phyloP scores from a whole-genome alignment of 2,329 filamentous ascomycete species.

The Cladophialophora yegresii region DNA sequence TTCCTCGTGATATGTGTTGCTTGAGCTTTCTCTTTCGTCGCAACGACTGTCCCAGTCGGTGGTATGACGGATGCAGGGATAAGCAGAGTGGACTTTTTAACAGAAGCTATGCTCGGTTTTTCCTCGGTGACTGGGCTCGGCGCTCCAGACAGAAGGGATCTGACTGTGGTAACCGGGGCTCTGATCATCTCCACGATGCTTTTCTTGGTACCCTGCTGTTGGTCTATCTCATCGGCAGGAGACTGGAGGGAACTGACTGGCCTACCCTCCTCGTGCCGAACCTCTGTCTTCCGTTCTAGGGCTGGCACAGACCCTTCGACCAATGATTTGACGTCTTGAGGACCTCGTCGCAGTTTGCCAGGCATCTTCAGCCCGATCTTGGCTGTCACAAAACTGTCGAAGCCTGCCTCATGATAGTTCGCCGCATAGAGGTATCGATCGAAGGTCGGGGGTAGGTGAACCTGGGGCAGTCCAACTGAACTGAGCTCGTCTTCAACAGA shows the following conservation, averaged over 20 bases:
- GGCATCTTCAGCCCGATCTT: slow-evolving; percentile 60
- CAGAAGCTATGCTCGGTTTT: slow-evolving; percentile 1
- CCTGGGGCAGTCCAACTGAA: slow-evolving; percentile 40
- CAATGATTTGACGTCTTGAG: slow-evolving; percentile 36
- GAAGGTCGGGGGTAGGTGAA: slow-evolving; percentile 43
- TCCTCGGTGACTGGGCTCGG: slow-evolving; percentile 3
- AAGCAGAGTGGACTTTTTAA: not conserved
- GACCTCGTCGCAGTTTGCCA: slow-evolving; percentile 39
- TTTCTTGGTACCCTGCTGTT: slow-evolving; percentile 10
- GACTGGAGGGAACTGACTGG: not conserved
- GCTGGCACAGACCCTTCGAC: slow-evolving; percentile 4
- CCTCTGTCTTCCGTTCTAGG: not conserved
- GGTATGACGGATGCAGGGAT: not conserved
- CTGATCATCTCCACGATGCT: slow-evolving; percentile 22
- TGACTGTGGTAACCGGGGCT: slow-evolving; percentile 18
- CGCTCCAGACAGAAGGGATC: slow-evolving; percentile 18
- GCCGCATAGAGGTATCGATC: slow-evolving; percentile 42
- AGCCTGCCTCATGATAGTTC: slow-evolving; percentile 62
- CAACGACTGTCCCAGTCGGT: slow-evolving; percentile 5
- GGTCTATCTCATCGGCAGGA: slow-evolving; percentile 1
- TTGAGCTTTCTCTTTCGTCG: slow-evolving; percentile 12
- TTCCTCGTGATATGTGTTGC: not conserved
- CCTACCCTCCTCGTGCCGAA: not conserved
- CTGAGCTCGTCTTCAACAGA: slow-evolving; percentile 52
- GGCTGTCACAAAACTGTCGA: slow-evolving; percentile 63